Base-by-base conservation (phyloP, 2,329 filamentous ascomycete species). In the Penicillium carneum region DNA sequence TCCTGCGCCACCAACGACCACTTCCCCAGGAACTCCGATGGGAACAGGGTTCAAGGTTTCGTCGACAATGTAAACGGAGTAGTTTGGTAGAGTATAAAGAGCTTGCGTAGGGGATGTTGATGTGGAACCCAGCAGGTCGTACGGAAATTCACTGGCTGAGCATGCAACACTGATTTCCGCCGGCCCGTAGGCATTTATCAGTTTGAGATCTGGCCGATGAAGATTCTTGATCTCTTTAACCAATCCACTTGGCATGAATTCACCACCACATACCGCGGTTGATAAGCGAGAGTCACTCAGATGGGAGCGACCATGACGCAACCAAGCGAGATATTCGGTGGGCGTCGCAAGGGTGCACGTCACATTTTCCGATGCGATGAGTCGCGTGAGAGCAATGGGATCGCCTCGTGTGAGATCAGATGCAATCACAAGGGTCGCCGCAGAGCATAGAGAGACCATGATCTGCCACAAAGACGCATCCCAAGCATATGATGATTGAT, bases 1-100 rank as follows among this genome's bases (percentile, higher is more conserved):
- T 8, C 66, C 65, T 18, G 63, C 59, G 3, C 74, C 74, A 9
- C 72, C 78, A 47, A 84, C 72, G 38, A 64, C 69, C 4, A 84
- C 72, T 60, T 84, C 81, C 16, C 83, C 83, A 0, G 77, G 71
- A 1, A 76, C 48, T 0, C 81, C 81, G 8, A 75, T 46, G 0
- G 82, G 79, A 2, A 81, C 69, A 2, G 77, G 77, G 2, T 77
- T 63, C 33, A 76, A 52, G 0, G 76, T 36, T 5, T 74, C 59
- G 59, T 83, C 82, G 0, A 84, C 49, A 48, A 84, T 74, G 60
- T 79, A 81, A 29, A 75, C 52, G 1, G 67, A 67, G 51, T 76
- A 78, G 57, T 81, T 80, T 2, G 76, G 72, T 3, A 80, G 61
- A 2, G 75, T 66, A 14, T 55, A 52, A 7, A 77, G 72, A 3